These are phyloP conservation scores for Myriosclerotinia duriaeana DNA, from an alignment of 2,329 filamentous ascomycete species.

Conservation along the genomic window DNA sequence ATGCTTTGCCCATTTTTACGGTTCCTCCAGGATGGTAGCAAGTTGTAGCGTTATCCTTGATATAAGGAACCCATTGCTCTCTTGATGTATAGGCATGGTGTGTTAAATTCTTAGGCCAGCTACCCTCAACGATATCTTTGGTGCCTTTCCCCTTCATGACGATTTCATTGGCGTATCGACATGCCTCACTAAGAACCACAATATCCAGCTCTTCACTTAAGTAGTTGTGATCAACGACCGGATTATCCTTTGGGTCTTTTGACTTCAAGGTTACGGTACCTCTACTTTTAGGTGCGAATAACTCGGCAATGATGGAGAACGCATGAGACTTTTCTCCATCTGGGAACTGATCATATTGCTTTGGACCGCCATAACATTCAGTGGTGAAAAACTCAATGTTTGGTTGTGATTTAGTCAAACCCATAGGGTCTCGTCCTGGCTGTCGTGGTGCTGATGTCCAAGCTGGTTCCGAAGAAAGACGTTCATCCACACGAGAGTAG, in stretches of 20 bases:
- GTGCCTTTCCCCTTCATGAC: slow-evolving; percentile 57
- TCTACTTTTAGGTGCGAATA: slow-evolving; percentile 57
- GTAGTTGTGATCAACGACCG: slow-evolving; percentile 59
- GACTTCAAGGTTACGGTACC: slow-evolving; percentile 54
- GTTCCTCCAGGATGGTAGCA: slow-evolving; percentile 60
- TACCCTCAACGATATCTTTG: slow-evolving; percentile 57
- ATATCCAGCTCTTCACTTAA: slow-evolving; percentile 58
- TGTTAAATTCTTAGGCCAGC: slow-evolving; percentile 53
- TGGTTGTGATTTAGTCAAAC: slow-evolving; percentile 54
- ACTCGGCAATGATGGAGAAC: slow-evolving; percentile 58
- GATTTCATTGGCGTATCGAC: slow-evolving; percentile 59
- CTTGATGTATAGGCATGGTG: slow-evolving; percentile 55
- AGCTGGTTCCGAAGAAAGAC: slow-evolving; percentile 53
- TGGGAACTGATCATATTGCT: slow-evolving; percentile 56
- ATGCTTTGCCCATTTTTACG: slow-evolving; percentile 53
- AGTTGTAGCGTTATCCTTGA: slow-evolving; percentile 59
- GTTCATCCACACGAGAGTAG: slow-evolving; percentile 60
- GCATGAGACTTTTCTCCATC: slow-evolving; percentile 51
- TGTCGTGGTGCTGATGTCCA: slow-evolving; percentile 53
- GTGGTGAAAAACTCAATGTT: slow-evolving; percentile 64
- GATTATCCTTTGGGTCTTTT: slow-evolving; percentile 51
- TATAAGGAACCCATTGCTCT: slow-evolving; percentile 58
- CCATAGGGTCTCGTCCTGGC: slow-evolving; percentile 62
- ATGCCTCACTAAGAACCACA: slow-evolving; percentile 59
- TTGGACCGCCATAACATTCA: slow-evolving; percentile 60